Base-by-base conservation (phyloP, 2,329 filamentous ascomycete genomes). In the Phoma sp. region DNA sequence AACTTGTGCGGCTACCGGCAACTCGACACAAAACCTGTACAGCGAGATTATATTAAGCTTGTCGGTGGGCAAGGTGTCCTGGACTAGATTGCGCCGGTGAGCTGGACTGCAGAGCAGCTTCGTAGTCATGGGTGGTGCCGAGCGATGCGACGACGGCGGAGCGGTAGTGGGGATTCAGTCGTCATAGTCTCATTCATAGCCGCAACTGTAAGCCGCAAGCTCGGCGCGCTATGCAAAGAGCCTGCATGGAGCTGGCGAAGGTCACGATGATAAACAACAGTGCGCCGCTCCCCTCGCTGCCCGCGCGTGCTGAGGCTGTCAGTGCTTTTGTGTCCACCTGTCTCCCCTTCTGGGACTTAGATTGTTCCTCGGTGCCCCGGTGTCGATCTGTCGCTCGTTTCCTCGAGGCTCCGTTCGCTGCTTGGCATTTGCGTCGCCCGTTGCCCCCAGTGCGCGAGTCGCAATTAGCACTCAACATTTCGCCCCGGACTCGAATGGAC, bases 401-500 rank as follows among this genome's bases (percentile, higher is more conserved):
- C 52, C n/a, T 50, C 42, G 52, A 42, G 41, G 52, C 52, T 50
- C 52, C 30, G 45, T 55, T 55, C 47, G 52, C 41, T 46, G 51
- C 52, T 55, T 55, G 52, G 52, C 52, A 29, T 33, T 46, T 50
- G 52, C 52, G 52, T 50, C 38, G 52, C 46, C 52, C 46, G 27
- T 32, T 37, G 52, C 52, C 42, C 51, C 46, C 30, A 46, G 52
- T 54, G 52, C 40, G 41, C 46, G 36, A 55, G 52, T 55, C 41
- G 45, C 52, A 55, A 50, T 50, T 55, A 49, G 41, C 37, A 35
- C 52, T 55, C 52, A 55, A 55, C 52, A 50, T 42, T 55, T 50
- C 52, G 18, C 45, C 36, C 24, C 37, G 25, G 37, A 22, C 52
- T 24, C 22, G 30, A 29, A 42, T 41, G 46, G 36, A 46, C 52